Percentiles rank a stretch among this genome's conserved stretches.
Conservation (phyloP, 1,139 yeast genomes). For the Debaryomyces fabryi region DNA sequence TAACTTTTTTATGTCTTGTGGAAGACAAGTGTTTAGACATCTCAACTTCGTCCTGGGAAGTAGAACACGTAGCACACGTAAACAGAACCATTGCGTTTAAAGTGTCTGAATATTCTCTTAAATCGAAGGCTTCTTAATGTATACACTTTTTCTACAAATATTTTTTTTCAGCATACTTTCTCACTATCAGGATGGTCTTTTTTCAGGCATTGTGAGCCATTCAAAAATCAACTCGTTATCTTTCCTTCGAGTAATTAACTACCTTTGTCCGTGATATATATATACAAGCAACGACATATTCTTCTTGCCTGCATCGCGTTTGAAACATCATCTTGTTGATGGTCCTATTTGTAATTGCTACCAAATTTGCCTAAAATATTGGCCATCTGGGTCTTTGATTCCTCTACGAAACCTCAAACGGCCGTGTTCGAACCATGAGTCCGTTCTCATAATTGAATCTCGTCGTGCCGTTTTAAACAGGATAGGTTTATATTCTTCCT, state of each 20-base stretch:
- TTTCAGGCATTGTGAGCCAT: background rate
- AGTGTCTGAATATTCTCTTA: background rate
- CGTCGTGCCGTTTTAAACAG: background rate
- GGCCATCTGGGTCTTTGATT: background rate
- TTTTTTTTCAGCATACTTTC: background rate
- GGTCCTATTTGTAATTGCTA: background rate
- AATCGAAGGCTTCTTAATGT: background rate
- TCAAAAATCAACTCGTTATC: background rate
- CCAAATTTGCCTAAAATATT: background rate
- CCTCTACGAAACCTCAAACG: background rate
- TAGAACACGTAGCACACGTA: slow-evolving; percentile 37
- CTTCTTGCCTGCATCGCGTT: background rate
- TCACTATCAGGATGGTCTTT: background rate
- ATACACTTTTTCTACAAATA: background rate
- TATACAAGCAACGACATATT: background rate
- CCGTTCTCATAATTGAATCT: background rate
- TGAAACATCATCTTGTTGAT: background rate
- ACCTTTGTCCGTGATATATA: background rate
- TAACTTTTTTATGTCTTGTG: slow-evolving; percentile 57
- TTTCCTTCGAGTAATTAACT: background rate
- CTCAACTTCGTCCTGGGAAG: slow-evolving; percentile 19
- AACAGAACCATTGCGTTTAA: slow-evolving; percentile 14
- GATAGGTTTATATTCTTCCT: background rate
- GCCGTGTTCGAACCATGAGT: background rate
- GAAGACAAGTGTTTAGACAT: slow-evolving; percentile 50